Conservation (phyloP, 192 early-diverging fungal species). For the Dissophora ornata region DNA sequence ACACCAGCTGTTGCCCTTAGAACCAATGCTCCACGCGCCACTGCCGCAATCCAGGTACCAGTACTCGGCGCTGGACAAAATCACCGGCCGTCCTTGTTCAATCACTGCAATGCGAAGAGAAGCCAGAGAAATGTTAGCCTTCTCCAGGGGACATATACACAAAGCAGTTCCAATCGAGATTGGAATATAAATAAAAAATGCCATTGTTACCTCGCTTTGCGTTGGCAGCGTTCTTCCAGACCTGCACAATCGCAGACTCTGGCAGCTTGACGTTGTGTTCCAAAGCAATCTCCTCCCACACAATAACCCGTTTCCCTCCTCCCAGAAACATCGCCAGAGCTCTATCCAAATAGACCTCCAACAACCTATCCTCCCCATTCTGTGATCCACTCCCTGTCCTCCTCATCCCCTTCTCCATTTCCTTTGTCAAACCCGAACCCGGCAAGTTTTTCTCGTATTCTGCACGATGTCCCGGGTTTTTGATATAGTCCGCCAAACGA, state of each 20-base stretch:
- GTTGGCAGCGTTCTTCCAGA: conserved; percentile 44
- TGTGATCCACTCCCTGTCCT: conserved; percentile 49
- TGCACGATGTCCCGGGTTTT: not conserved
- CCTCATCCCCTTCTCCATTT: conserved; percentile 47
- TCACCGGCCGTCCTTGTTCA: conserved; percentile 71
- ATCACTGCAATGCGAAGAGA: conserved; percentile 63
- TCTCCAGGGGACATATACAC: too few species aligned
- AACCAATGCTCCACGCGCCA: conserved; percentile 71
- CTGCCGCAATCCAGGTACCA: conserved; percentile 87
- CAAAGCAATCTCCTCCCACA: conserved; percentile 48
- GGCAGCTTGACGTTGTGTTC: conserved; percentile 39
- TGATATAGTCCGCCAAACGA: conserved; percentile 52
- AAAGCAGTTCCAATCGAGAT: too few species aligned
- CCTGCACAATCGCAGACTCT: conserved; percentile 36
- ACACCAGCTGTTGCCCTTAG: conserved; percentile 48
- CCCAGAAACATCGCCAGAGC: conserved; percentile 32
- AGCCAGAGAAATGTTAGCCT: not conserved
- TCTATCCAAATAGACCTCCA: conserved; percentile 72
- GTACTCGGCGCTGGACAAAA: conserved; percentile 71
- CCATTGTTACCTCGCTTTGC: conserved; percentile 29
- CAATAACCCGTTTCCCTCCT: conserved; percentile 36
- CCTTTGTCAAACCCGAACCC: too few species aligned
- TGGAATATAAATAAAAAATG: too few species aligned
- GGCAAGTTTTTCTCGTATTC: conserved; percentile 20
- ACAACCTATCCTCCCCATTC: conserved; percentile 70